Conservation (phyloP, 2,329 filamentous ascomycete genomes). For the Corynespora cassiicola region DNA sequence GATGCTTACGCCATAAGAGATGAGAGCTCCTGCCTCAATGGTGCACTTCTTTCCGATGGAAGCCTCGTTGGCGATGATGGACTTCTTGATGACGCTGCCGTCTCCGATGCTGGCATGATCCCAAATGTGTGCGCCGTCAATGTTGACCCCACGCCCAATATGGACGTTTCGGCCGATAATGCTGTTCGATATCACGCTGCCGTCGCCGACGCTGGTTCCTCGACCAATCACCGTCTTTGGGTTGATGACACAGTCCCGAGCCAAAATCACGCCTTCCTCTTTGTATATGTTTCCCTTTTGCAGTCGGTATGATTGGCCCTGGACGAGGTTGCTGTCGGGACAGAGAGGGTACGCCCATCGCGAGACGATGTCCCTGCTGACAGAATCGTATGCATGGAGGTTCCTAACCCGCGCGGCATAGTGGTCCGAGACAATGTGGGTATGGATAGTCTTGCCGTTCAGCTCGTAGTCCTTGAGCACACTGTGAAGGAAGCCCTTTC, state of each 20-base stretch:
- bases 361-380: slow-evolving; percentile 84
- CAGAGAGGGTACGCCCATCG: slow-evolving; percentile 89
- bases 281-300: slow-evolving; percentile 75
- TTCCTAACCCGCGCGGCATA: slow-evolving; percentile 89
- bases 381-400: slow-evolving; percentile 86
- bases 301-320: slow-evolving; percentile 77
- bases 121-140: slow-evolving; percentile 87
- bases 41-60: slow-evolving; percentile 73
- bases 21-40: slow-evolving; percentile 74
- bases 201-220: slow-evolving; percentile 76
- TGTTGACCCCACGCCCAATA: slow-evolving; percentile 82
- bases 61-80: slow-evolving; percentile 78
- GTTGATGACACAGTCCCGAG: slow-evolving; percentile 72
- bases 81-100: slow-evolving; percentile 70
- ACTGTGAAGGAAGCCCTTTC: slow-evolving; percentile 87
- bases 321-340: slow-evolving; percentile 85
- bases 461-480: slow-evolving; percentile 96
- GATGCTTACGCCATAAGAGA: slow-evolving; percentile 81
- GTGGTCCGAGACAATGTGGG: slow-evolving; percentile 80
- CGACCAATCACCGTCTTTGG: slow-evolving; percentile 77
- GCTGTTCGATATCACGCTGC: slow-evolving; percentile 73
- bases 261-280: slow-evolving; percentile 78
- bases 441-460: slow-evolving; percentile 96
- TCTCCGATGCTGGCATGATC: slow-evolving; percentile 81
- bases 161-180: slow-evolving; percentile 84